Conservation (phyloP, 169 alveolate species). For the Plasmodium inui region DNA sequence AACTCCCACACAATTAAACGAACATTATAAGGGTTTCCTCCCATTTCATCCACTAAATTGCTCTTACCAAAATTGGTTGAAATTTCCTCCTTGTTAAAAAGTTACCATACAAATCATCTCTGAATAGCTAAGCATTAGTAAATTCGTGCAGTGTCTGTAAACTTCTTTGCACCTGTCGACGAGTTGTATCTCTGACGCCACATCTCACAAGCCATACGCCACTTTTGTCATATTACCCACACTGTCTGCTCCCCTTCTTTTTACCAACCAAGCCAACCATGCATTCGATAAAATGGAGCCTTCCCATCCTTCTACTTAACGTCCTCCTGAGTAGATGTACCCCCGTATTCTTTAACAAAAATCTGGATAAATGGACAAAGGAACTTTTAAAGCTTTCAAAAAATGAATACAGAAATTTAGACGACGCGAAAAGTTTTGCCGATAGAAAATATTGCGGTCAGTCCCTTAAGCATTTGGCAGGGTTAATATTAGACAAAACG, state of each 20-base stretch:
- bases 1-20: neutral
- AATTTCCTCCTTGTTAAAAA: neutral
- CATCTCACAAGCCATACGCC: neutral
- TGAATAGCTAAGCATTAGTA: neutral
- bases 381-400: constrained; percentile 55
- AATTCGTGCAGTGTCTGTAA: neutral
- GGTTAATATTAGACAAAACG: constrained; percentile 56
- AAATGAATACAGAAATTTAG: constrained; percentile 39
- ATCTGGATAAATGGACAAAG: constrained; percentile 59
- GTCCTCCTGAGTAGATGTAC: neutral
- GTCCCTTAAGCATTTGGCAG: constrained; percentile 70
- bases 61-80: neutral
- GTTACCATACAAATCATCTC: neutral
- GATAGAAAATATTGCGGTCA: constrained; percentile 66
- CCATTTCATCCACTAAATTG: neutral
- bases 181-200: neutral
- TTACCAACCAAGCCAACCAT: neutral
- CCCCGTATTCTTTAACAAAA: constrained; percentile 42
- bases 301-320: constrained; percentile 7
- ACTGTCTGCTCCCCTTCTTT: neutral
- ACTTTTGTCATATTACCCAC: neutral
- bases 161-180: neutral
- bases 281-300: constrained; percentile 14
- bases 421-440: constrained; percentile 26
- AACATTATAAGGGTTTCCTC: neutral